These are phyloP conservation scores for Gamarada debralockiae DNA, from an alignment of 495 filamentous ascomycete species.

Conservation along the genomic window DNA sequence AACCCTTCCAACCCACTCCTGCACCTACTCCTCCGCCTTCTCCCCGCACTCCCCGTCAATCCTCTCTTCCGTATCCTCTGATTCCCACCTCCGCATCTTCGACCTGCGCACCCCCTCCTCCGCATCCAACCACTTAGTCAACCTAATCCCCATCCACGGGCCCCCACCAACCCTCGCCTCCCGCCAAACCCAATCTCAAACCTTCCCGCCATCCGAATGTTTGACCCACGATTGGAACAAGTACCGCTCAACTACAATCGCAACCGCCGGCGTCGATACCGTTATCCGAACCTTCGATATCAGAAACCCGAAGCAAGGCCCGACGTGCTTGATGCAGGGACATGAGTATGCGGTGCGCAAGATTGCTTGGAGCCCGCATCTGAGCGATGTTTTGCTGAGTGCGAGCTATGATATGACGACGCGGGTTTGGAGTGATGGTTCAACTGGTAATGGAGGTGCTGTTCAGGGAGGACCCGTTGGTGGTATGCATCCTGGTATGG, in stretches of 20 bases:
- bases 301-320: conserved; percentile 65
- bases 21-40: conserved; percentile 85
- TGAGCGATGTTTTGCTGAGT: conserved; percentile 76
- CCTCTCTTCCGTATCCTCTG: conserved; percentile 76
- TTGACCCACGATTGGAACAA: conserved; percentile 99
- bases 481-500: conserved; percentile 15
- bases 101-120: conserved; percentile 80
- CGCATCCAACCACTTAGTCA: conserved; percentile 76
- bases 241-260: conserved; percentile 78
- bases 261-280: conserved; percentile 86
- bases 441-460: conserved; percentile 40
- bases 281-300: conserved; percentile 87
- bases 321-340: conserved; percentile 65
- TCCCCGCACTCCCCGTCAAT: conserved; percentile 74
- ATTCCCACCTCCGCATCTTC: conserved; percentile 83
- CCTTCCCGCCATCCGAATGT: conserved; percentile 54
- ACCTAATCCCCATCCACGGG: conserved; percentile 74
- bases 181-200: conserved; percentile 29
- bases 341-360: conserved; percentile 89
- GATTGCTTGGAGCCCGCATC: conserved; percentile 87
- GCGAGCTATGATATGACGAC: conserved; percentile 98
- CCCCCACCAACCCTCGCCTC: conserved; percentile 38
- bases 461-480: conserved; percentile 5
- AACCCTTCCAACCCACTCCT: conserved; percentile 84
- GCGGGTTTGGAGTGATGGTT: conserved; percentile 84